Base-by-base conservation (phyloP, 352 stramenopile species). In the Peronosclerospora sorghi region DNA sequence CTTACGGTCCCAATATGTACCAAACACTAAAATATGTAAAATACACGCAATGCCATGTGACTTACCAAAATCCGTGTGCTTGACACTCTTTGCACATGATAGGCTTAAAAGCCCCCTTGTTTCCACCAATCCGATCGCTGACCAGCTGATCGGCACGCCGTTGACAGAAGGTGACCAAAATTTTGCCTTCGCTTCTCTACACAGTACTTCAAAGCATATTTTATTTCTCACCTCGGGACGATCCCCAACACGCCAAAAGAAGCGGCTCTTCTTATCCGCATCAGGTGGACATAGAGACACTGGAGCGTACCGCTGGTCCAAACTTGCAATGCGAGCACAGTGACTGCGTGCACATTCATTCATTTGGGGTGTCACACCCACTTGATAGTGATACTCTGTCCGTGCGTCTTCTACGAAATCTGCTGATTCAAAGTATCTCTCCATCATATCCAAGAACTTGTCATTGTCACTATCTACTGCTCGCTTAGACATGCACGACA, bases 391-490 rank as follows among this genome's bases (percentile, higher is more conserved):
- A 32, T 89, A 56, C 54, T 96, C 75, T 13, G 85, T 82, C 4
- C 86, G 82, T 15, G 85, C 85, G 59, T 97, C 88, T 42, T 83
- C 48, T 7, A 76, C 52, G 30, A 94, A 94, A 56, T 96, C 86
- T 34, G 82, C 85, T 17, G 71, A 44, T 51, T 78, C 80, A 48
- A 95, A 97, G 66, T 97, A 97, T 2, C 60, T 67, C 62, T 97
- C 88, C 81, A 97, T 96, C 74, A 96, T 90, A 64, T 95, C 67
- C 9, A 97, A 66, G 58, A 97, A 97, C 40, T 46, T 71, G 28
- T 78, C 65, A 39, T 89, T 89, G 59, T 90, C 71, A n/a, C 37
- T 53, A 49, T 87, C 72, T 30, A 56, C 68, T 10, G 70, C 75
- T 41, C 78, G 78, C 69, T 82, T 8, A 50, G 5, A 17, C 44